Conservation (phyloP, 495 filamentous ascomycete genomes). For the Cercophora scortea region DNA sequence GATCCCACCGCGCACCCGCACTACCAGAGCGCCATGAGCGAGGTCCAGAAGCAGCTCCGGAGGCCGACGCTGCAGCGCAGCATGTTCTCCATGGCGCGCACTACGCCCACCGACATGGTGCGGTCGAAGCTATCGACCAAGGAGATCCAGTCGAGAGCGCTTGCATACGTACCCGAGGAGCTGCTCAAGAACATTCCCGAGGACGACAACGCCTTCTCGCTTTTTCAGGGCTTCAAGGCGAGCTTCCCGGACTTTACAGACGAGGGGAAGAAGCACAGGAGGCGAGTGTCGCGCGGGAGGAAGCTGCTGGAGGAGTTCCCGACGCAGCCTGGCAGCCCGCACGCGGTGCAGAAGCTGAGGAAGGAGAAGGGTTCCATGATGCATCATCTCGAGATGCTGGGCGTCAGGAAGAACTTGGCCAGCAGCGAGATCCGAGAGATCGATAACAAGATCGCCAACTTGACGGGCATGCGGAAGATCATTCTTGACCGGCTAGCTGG, state of each 20-base stretch:
- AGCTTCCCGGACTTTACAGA: constrained; percentile 68
- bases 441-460: constrained; percentile 90
- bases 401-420: constrained; percentile 94
- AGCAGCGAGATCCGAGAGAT: constrained; percentile 94
- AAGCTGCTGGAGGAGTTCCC: constrained; percentile 61
- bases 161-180: constrained; percentile 85
- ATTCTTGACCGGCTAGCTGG: constrained; percentile 81
- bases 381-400: constrained; percentile 83
- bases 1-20: constrained; percentile 53
- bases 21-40: constrained; percentile 81
- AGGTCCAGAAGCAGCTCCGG: constrained; percentile 80
- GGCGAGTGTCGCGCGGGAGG: constrained; percentile 61
- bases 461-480: constrained; percentile 89
- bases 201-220: constrained; percentile 72
- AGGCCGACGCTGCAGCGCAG: constrained; percentile 76
- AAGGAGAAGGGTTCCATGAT: constrained; percentile 69
- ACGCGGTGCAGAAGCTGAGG: constrained; percentile 60
- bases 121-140: constrained; percentile 82
- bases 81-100: constrained; percentile 81
- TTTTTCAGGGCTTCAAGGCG: constrained; percentile 96
- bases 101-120: constrained; percentile 83
- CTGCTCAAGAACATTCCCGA: constrained; percentile 83
- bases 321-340: constrained; percentile 44
- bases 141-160: constrained; percentile 91
- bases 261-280: constrained; percentile 60